These are phyloP conservation scores for Tolypocladium paradoxum DNA, from an alignment of 2,329 filamentous ascomycete genomes.

Conservation along the genomic window DNA sequence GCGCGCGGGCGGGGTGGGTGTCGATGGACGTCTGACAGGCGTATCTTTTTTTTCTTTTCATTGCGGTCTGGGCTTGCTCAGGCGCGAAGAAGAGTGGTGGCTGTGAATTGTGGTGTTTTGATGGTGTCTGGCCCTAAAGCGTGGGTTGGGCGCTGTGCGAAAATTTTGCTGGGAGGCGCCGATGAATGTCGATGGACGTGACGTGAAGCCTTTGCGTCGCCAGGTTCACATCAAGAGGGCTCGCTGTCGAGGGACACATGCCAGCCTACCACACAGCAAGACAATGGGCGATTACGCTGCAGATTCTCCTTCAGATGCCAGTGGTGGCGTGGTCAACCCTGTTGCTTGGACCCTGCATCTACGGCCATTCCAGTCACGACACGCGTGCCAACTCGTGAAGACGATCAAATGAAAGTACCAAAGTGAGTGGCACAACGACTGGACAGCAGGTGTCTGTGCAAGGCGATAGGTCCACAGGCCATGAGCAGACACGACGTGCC, in stretches of 20 bases:
- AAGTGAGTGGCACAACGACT: no score
- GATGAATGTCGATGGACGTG: no score
- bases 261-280: neutral
- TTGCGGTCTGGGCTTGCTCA: conserved; percentile 36
- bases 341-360: neutral
- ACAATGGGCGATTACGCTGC: no score
- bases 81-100: conserved; percentile 39
- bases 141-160: no score
- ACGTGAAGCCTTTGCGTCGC: no score
- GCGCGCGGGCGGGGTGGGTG: conserved; percentile 68
- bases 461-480: neutral
- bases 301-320: no score
- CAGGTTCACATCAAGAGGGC: no score
- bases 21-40: conserved; percentile 85
- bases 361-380: neutral
- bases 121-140: no score
- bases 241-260: neutral
- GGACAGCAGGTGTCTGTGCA: no score
- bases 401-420: neutral
- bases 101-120: no score
- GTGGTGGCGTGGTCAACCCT: neutral
- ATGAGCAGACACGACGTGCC: neutral
- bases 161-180: no score
- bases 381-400: neutral
- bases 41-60: conserved; percentile 43